Conservation (phyloP, 2,329 filamentous ascomycete species). For the Grosmannia clavigera region DNA sequence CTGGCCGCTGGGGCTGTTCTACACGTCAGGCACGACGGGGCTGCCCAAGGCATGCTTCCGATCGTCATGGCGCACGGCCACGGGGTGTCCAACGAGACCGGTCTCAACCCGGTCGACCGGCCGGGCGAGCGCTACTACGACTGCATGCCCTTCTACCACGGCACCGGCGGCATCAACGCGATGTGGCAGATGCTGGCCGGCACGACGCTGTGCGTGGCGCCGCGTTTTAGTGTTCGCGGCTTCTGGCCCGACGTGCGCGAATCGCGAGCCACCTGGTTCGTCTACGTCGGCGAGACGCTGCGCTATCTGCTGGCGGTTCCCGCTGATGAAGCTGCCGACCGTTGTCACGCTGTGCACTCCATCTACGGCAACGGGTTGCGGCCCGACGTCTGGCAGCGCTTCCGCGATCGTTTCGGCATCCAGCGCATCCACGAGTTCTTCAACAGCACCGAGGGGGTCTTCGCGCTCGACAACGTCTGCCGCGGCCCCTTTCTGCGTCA, state of each 20-base stretch:
- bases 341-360: conserved; percentile 41
- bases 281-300: conserved; percentile 68
- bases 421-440: conserved; percentile 60
- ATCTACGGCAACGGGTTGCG: conserved; percentile 58
- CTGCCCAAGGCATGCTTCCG: conserved; percentile 58
- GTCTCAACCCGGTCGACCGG: conserved; percentile 17
- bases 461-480: conserved; percentile 47
- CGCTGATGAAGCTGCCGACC: conserved; percentile 43
- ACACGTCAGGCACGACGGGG: conserved; percentile 67
- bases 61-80: conserved; percentile 26
- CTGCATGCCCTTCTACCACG: conserved; percentile 69
- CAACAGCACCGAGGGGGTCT: conserved; percentile 62
- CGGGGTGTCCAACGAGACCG: conserved; percentile 15
- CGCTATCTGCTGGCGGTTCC: conserved; percentile 61
- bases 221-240: conserved; percentile 53
- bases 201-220: conserved; percentile 47
- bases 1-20: conserved; percentile 53
- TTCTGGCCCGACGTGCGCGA: conserved; percentile 65
- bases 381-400: conserved; percentile 56
- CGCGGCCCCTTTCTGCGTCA: conserved; percentile 49
- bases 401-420: conserved; percentile 51
- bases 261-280: conserved; percentile 55
- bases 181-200: conserved; percentile 41
- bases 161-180: conserved; percentile 52
- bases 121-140: conserved; percentile 54